Base-by-base conservation (phyloP, 768 basidiomycete genomes). In the Hygrocybe coccinea region DNA sequence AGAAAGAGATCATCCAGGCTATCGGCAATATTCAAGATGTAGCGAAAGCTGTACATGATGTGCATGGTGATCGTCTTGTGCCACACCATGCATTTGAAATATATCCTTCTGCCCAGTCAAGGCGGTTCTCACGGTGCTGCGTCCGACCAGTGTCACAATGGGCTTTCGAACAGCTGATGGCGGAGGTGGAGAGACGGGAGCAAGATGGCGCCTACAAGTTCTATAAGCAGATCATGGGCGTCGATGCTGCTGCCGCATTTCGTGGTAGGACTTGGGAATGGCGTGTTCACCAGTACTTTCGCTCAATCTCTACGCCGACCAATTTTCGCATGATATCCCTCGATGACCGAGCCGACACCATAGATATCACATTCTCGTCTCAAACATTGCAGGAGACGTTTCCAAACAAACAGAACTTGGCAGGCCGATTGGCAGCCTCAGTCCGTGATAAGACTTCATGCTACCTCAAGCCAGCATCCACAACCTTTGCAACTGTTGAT, bases 41-140 rank as follows among this genome's bases (percentile, higher is more conserved):
- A 44, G 43, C 34, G 34, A 21, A 29, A 37, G 47, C 33, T 46
- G n/a, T 48, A 19, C 66, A 11, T 62, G 59, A 9, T 67, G 65
- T 54, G 69, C 63, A 36, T 21, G 11, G 21, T 21, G 25, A 33
- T 35, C 8, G 22, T 10, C 6, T 7, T 22, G 10, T 11, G 5
- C 12, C 29, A 11, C 45, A 55, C 24, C 44, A 14, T 47, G 44
- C 33, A 35, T 55, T 46, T 24, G 44, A 55, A 19, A 55, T 55
- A 45, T 47, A 17, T 37, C 54, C 54, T 22, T 11, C 11, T n/a
- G 10, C 43, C 17, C 12, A 15, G 17, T 12, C 7, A 6, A 47
- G 54, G 43, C 9, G 14, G 12, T 24, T 14, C 15, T 6, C 9
- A 12, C 12, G 2, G 5, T 55, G 43, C 15, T 10, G 29, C 29